These are phyloP conservation scores for Triticum urartu DNA, from an alignment of 176 grass and related monocot species.

Conservation along the genomic window DNA sequence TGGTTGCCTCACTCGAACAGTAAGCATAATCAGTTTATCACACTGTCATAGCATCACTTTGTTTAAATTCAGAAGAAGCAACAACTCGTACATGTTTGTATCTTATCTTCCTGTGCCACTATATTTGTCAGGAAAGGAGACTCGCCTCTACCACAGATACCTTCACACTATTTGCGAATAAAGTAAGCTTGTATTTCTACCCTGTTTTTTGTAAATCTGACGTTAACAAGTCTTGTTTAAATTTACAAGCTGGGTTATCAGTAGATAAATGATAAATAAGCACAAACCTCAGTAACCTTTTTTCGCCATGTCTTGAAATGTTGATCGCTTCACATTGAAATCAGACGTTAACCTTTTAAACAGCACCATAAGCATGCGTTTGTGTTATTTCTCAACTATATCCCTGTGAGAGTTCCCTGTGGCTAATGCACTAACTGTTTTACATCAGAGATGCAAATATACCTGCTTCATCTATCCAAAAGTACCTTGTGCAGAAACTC, in stretches of 20 bases:
- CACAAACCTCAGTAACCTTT: conserved; percentile 6
- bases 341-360: background rate
- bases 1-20: conserved; percentile 69
- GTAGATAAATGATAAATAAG: conserved; percentile 5
- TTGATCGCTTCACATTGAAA: conserved; percentile 13
- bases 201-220: background rate
- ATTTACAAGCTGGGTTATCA: background rate
- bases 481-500: conserved; percentile 82
- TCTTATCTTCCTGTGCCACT: conserved; percentile 34
- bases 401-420: background rate
- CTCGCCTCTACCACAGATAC: conserved; percentile 62
- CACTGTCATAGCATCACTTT: background rate
- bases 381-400: conserved; percentile 6
- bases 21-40: conserved; percentile 31
- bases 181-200: conserved; percentile 54
- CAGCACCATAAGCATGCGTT: background rate
- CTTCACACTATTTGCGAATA: conserved; percentile 65
- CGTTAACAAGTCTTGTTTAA: background rate
- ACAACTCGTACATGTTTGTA: conserved; percentile 11
- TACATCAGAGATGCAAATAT: conserved; percentile 62
- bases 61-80: conserved; percentile 9
- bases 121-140: conserved; percentile 62
- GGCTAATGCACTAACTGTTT: conserved; percentile 8
- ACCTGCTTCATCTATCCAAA: conserved; percentile 77
- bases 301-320: background rate